phyloP scores from a whole-genome alignment of 495 filamentous ascomycete genomes.

The Hyaloscypha bicolor region DNA sequence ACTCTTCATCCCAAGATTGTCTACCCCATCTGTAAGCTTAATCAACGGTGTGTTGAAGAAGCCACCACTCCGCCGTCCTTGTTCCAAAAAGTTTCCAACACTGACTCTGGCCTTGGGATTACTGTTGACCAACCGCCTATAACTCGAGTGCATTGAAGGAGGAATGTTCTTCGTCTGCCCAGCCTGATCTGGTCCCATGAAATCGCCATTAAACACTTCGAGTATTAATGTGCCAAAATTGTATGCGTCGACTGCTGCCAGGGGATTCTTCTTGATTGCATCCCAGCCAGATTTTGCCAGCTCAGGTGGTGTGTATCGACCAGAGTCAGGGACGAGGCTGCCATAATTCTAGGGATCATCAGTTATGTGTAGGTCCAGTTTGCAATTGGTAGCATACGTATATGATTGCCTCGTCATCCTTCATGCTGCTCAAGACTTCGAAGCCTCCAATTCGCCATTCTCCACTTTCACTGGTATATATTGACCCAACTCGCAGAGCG shows the following conservation, averaged over 20 bases:
- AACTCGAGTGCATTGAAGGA: constrained; percentile 81
- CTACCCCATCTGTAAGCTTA: constrained; percentile 86
- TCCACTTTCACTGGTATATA: constrained; percentile 92
- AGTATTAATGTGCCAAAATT: constrained; percentile 81
- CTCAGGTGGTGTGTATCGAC: constrained; percentile 82
- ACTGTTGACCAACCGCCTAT: constrained; percentile 83
- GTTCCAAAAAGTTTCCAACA: constrained; percentile 83
- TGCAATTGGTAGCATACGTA: constrained; percentile 60
- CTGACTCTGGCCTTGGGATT: constrained; percentile 88
- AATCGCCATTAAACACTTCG: constrained; percentile 89
- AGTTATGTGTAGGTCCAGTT: neutral
- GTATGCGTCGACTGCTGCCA: constrained; percentile 84
- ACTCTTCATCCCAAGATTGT: constrained; percentile 85
- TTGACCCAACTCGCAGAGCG: constrained; percentile 76
- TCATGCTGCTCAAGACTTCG: constrained; percentile 90
- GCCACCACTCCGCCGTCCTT: constrained; percentile 76
- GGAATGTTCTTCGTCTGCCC: constrained; percentile 87
- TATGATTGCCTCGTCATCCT: constrained; percentile 90
- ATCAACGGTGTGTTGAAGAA: constrained; percentile 95
- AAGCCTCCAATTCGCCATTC: constrained; percentile 97
- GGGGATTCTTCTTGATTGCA: constrained; percentile 76
- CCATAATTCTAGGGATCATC: constrained; percentile 67
- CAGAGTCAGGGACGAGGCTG: constrained; percentile 80
- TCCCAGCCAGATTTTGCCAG: constrained; percentile 87
- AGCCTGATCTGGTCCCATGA: constrained; percentile 70